Evolutionary conservation across 495 filamentous ascomycete genomes (phyloP), one percentile per base, ranked within the genome.

Genomic region (Zalerion maritima): DNA sequence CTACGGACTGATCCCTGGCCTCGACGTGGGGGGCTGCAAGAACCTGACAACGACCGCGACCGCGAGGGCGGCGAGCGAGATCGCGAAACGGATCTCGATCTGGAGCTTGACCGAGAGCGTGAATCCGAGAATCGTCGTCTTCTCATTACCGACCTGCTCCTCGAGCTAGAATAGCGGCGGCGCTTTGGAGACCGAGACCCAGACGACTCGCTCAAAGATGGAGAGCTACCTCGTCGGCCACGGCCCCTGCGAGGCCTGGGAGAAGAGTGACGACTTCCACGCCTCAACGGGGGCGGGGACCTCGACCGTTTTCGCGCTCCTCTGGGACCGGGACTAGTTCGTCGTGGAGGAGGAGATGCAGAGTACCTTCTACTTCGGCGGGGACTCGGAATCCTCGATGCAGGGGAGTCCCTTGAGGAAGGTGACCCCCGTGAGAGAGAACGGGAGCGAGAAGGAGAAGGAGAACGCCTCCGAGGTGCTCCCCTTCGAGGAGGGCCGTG

Each of bases 1-100:
- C n/a, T n/a, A n/a, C n/a, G n/a, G n/a, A n/a, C n/a, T n/a, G n/a
- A n/a, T n/a, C n/a, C n/a, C n/a, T n/a, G n/a, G n/a, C n/a, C n/a
- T n/a, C n/a, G n/a, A n/a, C n/a, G n/a, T n/a, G n/a, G n/a, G n/a
- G n/a, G n/a, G n/a, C n/a, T n/a, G n/a, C n/a, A n/a, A n/a, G n/a
- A n/a, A n/a, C n/a, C n/a, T n/a, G n/a, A n/a, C n/a, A n/a, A n/a
- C n/a, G n/a, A n/a, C n/a, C n/a, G n/a, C n/a, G n/a, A n/a, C n/a
- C n/a, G n/a, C n/a, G n/a, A 49, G 18, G 51, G 49, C 4, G 59
- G 54, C n/a, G 59, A 71, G 16, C 50, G 50, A 36, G 69, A 68
- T 6, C 50, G 47, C 11, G 55, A 65, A 41, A 34, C 34, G 24
- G 34, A 18, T 35, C 50, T 41, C 24, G 49, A 42, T 29, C 39